These are phyloP conservation scores for Aspergillus intermedius DNA, from an alignment of 2,329 filamentous ascomycete genomes.

Conservation along the genomic window DNA sequence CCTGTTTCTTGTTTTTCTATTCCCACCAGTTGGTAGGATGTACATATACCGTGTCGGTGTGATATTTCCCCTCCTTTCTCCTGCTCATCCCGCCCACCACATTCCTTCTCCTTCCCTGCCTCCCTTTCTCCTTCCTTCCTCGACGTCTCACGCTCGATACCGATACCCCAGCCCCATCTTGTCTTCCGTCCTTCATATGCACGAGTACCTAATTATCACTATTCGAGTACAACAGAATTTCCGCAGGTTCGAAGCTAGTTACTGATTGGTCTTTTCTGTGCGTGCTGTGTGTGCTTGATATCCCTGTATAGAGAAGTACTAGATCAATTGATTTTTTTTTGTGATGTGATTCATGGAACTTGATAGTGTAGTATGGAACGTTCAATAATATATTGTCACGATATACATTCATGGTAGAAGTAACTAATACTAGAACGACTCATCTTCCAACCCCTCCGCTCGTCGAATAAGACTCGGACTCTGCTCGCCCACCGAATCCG, in stretches of 20 bases:
- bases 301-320: neutral
- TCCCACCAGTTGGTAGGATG: slow-evolving; percentile 2
- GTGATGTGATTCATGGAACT: neutral
- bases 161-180: slow-evolving; percentile 25
- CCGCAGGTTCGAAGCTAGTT: slow-evolving; percentile 32
- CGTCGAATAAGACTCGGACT: slow-evolving; percentile 43
- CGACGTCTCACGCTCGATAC: slow-evolving; percentile 27
- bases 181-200: slow-evolving; percentile 4
- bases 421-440: slow-evolving; percentile 35
- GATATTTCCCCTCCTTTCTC: neutral
- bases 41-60: slow-evolving; percentile 20
- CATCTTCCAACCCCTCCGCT: slow-evolving; percentile 37
- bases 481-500: slow-evolving; percentile 33
- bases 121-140: slow-evolving; percentile 15
- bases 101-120: neutral
- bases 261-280: slow-evolving; percentile 3
- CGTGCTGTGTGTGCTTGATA: neutral
- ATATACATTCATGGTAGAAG: neutral
- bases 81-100: neutral
- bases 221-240: slow-evolving; percentile 11
- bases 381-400: neutral
- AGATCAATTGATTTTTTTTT: neutral
- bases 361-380: neutral
- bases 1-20: slow-evolving; percentile 1
- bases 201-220: slow-evolving; percentile 10